Base-by-base conservation (phyloP, 352 stramenopile genomes). In the Phytophthora citrophthora region DNA sequence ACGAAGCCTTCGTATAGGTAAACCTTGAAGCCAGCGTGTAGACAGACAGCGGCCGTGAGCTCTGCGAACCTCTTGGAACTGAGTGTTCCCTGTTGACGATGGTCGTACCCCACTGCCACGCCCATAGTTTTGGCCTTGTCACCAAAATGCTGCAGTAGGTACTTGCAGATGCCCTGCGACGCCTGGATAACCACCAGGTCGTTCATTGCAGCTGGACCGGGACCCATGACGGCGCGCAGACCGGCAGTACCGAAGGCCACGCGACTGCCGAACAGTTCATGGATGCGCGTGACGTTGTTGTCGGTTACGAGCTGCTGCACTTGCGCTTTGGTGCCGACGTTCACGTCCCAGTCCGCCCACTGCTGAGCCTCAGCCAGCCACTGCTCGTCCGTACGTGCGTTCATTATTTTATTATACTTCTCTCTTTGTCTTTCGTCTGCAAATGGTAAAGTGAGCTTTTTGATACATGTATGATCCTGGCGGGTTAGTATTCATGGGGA, bases 111-210 rank as follows among this genome's bases (percentile, higher is more conserved):
- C 55, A 98, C 49, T 4, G 86, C 91, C 13, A 98, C 68, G 51
- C 94, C 94, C 65, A 89, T 88, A 13, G 16, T 72, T 74, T 92
- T 88, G 61, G 75, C 78, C 5, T 74, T 65, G 18, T 90, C 87
- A 48, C 93, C 91, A 38, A 97, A 83, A 53, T 83, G 65, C 36
- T 81, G 59, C 23, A 81, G 62, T 18, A 98, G 72, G 66, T 97
- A 97, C 65, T 83, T 82, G 64, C 86, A 91, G 24, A 98, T 83
- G 13, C 94, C 94, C 68, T 84, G 93, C n/a, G 86, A 83, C 11
- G 94, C 96, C 74, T 98, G 94, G 16, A 98, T 76, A 38, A 98
- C 78, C 18, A 98, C 89, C 32, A 98, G 76, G 54, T 98, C 91
- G 74, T 98, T 98, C 80, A 98, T 97, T 48, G 83, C 82, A 29